Base-by-base conservation (phyloP, 164 flowering plant genomes). In the Aristolochia fimbriata region DNA sequence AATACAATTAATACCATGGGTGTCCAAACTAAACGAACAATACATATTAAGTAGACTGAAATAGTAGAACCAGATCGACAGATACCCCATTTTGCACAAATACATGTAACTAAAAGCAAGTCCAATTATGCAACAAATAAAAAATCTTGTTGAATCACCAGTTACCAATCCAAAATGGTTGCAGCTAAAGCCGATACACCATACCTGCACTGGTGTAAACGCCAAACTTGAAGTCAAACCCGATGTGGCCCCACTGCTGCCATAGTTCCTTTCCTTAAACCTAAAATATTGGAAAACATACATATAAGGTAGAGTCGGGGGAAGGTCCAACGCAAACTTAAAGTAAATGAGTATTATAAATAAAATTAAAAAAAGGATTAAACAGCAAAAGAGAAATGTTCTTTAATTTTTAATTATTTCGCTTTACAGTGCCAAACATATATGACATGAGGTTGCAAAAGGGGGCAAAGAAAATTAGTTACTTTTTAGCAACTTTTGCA, bases 121-220 rank as follows among this genome's bases (percentile, higher is more conserved):
- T 23, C 57, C 16, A 2, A 1, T 0, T 10, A 20, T 24, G 27
- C 31, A 0, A 0, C 17, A 23, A 24, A 15, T 25, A 0, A 54
- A 22, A 23, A 21, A 9, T n/a, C 24, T 12, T 6, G 31, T 21
- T 4, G 56, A 3, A 11, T 15, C 12, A 24, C 6, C 47, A 47
- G 1, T 0, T 21, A 19, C 20, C 15, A 0, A 8, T 19, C 30
- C 27, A 19, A 21, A n/a, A 53, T 23, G 22, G 25, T n/a, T n/a
- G n/a, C 27, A 21, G 11, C 13, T 15, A 57, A 55, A 23, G 0
- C 23, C 41, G 15, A 56, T 27, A 27, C 2, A 27, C 5, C 56
- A 49, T 31, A 90, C 99, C 91, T 90, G 99, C 31, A 93, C 99
- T 25, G 99, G 97, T 20, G 99, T 90, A 64, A 93, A 93, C 64